Percentiles rank a stretch among this genome's conserved stretches.
Conservation (phyloP, 768 basidiomycete genomes). For the Daedalea quercina region DNA sequence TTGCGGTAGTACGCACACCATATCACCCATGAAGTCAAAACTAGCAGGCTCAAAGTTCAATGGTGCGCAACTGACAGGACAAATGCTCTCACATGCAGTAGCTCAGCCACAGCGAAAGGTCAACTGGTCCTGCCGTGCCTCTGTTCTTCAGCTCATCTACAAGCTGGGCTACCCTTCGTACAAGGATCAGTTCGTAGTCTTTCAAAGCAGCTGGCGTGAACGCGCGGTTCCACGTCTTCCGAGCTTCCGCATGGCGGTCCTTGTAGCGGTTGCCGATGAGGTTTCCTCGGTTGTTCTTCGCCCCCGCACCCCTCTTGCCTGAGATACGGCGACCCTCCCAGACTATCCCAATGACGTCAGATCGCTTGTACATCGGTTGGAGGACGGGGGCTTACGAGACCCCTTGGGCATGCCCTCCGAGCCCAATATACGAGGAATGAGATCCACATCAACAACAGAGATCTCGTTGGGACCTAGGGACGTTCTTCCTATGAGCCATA, state of each 20-base stretch:
- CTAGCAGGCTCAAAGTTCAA: slow-evolving; percentile 13
- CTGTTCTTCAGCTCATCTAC: slow-evolving; percentile 7
- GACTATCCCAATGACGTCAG: slow-evolving; percentile 30
- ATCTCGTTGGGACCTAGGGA: slow-evolving; percentile 20
- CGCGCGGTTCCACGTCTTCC: slow-evolving; percentile 37
- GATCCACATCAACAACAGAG: slow-evolving; percentile 13
- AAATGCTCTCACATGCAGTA: neutral
- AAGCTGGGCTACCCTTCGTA: slow-evolving; percentile 20
- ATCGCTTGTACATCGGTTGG: slow-evolving; percentile 26
- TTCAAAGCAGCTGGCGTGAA: slow-evolving; percentile 36
- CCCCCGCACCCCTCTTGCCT: neutral
- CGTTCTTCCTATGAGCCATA: neutral
- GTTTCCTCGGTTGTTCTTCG: neutral
- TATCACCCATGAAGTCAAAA: neutral
- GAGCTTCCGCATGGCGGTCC: slow-evolving; percentile 32
- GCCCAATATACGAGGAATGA: slow-evolving; percentile 15
- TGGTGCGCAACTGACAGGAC: slow-evolving; percentile 26
- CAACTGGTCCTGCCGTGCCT: neutral
- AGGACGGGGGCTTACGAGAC: slow-evolving; percentile 17
- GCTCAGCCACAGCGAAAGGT: neutral
- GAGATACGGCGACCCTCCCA: neutral
- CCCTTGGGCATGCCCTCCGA: slow-evolving; percentile 20
- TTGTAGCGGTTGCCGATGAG: slow-evolving; percentile 29
- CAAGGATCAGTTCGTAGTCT: slow-evolving; percentile 33
- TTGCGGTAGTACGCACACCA: neutral